These are phyloP conservation scores for Xylaria sp. DNA, from an alignment of 2,329 filamentous ascomycete species.

Conservation along the genomic window DNA sequence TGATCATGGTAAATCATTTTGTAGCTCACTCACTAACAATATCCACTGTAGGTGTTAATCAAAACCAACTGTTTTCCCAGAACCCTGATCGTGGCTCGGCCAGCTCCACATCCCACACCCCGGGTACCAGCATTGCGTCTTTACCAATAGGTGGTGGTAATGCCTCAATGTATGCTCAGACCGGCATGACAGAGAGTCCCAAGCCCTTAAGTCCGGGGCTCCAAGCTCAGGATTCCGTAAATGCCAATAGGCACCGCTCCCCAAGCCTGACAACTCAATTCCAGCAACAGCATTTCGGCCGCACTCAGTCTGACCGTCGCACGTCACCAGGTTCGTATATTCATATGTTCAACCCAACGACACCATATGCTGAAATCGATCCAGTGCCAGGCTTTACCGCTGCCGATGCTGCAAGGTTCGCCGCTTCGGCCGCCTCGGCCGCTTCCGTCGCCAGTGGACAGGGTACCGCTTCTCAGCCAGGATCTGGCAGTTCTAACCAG, in stretches of 20 bases:
- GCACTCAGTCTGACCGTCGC: constrained; percentile 65
- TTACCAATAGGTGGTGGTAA: constrained; percentile 58
- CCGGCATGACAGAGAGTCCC: constrained; percentile 84
- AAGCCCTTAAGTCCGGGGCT: constrained; percentile 78
- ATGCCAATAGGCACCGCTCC: constrained; percentile 67
- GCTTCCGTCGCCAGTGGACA: constrained; percentile 33
- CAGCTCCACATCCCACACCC: constrained; percentile 65
- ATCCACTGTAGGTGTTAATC: constrained; percentile 66
- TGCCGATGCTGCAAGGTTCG: constrained; percentile 48
- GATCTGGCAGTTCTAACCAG: constrained; percentile 41
- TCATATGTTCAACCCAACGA: constrained; percentile 36
- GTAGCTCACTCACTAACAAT: constrained; percentile 79
- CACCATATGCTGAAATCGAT: constrained; percentile 44
- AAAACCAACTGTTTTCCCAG: constrained; percentile 71
- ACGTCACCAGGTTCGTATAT: constrained; percentile 63
- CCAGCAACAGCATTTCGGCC: constrained; percentile 70
- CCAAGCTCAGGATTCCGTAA: constrained; percentile 62
- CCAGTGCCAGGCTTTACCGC: constrained; percentile 47
- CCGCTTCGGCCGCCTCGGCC: constrained; percentile 41
- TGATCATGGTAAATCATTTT: constrained; percentile 60
- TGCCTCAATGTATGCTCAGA: constrained; percentile 72
- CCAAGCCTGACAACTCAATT: constrained; percentile 73
- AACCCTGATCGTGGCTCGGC: constrained; percentile 66
- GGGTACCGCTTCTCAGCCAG: constrained; percentile 40
- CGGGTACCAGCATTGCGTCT: constrained; percentile 62